These are phyloP conservation scores for Lactarius hatsudake DNA, from an alignment of 768 basidiomycete genomes.

Conservation along the genomic window DNA sequence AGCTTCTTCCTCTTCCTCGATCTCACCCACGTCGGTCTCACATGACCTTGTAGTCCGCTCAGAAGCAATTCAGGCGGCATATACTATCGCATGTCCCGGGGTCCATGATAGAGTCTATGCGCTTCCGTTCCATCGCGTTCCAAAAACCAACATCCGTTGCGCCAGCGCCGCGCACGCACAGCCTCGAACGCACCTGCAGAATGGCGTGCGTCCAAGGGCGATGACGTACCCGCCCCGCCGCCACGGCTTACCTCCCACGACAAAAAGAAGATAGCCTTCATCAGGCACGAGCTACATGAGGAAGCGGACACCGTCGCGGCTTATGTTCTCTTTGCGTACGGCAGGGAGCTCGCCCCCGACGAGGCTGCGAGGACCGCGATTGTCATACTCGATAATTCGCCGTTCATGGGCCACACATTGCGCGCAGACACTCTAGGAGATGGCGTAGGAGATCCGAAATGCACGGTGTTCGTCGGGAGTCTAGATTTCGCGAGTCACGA, in stretches of 20 bases:
- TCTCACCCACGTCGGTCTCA: conserved; percentile 9
- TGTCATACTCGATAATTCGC: conserved; percentile 59
- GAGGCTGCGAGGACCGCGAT: conserved; percentile 63
- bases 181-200: conserved; percentile 55
- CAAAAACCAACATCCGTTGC: conserved; percentile 62
- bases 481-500: conserved; percentile 91
- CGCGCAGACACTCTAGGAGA: conserved; percentile 70
- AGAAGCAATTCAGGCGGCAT: conserved; percentile 75
- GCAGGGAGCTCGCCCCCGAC: conserved; percentile 62
- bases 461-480: conserved; percentile 87
- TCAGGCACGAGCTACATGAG: conserved; percentile 87
- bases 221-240: conserved; percentile 37
- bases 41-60: conserved; percentile 49
- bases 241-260: conserved; percentile 67
- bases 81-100: conserved; percentile 67
- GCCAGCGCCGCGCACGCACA: conserved; percentile 45
- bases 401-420: conserved; percentile 74
- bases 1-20: background rate
- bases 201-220: conserved; percentile 46
- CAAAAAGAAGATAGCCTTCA: conserved; percentile 93
- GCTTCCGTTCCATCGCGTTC: conserved; percentile 94
- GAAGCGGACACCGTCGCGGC: conserved; percentile 75
- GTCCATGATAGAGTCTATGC: conserved; percentile 86
- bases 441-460: conserved; percentile 62
- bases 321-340: conserved; percentile 88